Evolutionary conservation across 805 yeast species (phyloP).

Genomic region (Nakazawaea sp.): DNA sequence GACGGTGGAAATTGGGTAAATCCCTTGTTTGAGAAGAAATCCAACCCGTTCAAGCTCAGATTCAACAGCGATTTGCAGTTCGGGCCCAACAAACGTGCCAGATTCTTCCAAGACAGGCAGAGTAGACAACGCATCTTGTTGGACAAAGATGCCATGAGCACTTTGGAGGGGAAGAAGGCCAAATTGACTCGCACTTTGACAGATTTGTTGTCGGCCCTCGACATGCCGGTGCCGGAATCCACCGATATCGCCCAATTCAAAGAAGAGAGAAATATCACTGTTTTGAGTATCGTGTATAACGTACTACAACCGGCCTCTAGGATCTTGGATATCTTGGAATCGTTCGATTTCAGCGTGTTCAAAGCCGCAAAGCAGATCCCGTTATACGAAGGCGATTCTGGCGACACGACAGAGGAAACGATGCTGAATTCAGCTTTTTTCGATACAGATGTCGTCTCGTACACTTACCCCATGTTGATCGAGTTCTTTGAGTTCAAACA

Average conservation of each 20-base stretch:
- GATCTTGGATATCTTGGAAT: constrained; percentile 47
- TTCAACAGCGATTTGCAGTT: neutral
- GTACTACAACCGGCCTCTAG: constrained; percentile 41
- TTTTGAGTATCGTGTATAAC: constrained; percentile 47
- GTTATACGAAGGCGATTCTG: constrained; percentile 1
- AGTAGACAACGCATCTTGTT: constrained; percentile 36
- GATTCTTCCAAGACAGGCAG: constrained; percentile 1
- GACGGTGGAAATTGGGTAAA: constrained; percentile 80
- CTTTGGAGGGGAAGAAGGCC: constrained; percentile 27
- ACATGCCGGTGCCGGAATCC: constrained; percentile 27
- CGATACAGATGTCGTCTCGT: constrained; percentile 22
- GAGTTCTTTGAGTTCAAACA: constrained; percentile 76
- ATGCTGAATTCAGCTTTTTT: neutral
- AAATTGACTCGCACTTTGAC: constrained; percentile 32
- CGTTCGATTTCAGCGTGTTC: constrained; percentile 55
- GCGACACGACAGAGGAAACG: neutral
- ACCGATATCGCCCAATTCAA: constrained; percentile 14
- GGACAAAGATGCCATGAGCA: constrained; percentile 39
- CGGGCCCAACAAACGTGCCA: constrained; percentile 1
- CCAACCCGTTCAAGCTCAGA: constrained; percentile 8
- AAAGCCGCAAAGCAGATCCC: constrained; percentile 8
- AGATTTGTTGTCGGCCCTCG: constrained; percentile 35
- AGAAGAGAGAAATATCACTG: constrained; percentile 41
- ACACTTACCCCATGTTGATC: constrained; percentile 38
- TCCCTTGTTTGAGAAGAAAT: constrained; percentile 40